A percentile compares a stretch with the other conserved stretches of the same genome.
Conservation (phyloP, 352 stramenopile species). For the Globisporangium mamillatum region DNA sequence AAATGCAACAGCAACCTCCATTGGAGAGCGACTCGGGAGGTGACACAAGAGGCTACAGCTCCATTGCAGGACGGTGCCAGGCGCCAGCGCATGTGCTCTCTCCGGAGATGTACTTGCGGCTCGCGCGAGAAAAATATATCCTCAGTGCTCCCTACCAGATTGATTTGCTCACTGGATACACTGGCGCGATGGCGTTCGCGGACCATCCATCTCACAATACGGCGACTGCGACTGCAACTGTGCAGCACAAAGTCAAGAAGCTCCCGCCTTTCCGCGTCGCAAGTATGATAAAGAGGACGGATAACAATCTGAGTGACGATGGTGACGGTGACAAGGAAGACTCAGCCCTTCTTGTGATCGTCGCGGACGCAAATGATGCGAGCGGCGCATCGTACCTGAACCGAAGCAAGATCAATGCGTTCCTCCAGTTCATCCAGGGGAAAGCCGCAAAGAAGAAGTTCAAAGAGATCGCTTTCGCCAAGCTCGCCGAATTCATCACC, state of each 20-base stretch:
- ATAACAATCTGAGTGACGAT: constrained; percentile 18
- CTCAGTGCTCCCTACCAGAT: constrained; percentile 44
- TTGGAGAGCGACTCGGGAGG: neutral
- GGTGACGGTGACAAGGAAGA: constrained; percentile 14
- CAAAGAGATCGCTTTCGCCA: constrained; percentile 42
- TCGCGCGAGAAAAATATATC: constrained; percentile 46
- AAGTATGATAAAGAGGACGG: constrained; percentile 8
- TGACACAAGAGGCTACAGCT: neutral
- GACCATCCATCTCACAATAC: constrained; percentile 15
- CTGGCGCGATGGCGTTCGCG: constrained; percentile 32
- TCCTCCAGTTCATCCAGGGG: constrained; percentile 53
- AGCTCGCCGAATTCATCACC: constrained; percentile 45
- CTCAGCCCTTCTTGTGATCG: constrained; percentile 21
- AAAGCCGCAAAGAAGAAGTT: constrained; percentile 37
- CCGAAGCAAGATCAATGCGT: constrained; percentile 60
- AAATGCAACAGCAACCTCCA: constrained; percentile 25
- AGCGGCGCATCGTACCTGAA: constrained; percentile 53
- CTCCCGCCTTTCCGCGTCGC: constrained; percentile 39
- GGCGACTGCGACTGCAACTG: neutral
- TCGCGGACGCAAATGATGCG: constrained; percentile 31
- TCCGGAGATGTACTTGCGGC: constrained; percentile 26
- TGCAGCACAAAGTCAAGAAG: constrained; percentile 22
- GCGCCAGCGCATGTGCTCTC: neutral
- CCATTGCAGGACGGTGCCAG: neutral
- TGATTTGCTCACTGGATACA: constrained; percentile 43